Percentiles rank a stretch among this genome's conserved stretches.
Conservation (phyloP, 371 early-diverging fungal species). For the Phascolomyces articulosus region DNA sequence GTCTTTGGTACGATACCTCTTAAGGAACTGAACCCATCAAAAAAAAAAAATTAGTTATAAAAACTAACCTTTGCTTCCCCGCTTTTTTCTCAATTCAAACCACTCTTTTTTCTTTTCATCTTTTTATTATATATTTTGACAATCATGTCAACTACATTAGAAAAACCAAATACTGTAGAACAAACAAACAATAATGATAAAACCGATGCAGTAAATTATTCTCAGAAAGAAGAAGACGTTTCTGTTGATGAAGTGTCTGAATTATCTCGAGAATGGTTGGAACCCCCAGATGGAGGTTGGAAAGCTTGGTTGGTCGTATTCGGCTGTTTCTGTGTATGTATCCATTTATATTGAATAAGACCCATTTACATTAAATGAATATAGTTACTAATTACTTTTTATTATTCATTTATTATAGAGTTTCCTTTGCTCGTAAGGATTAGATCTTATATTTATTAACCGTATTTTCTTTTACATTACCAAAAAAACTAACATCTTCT, state of each 20-base stretch:
- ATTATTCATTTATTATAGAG: slow-evolving; percentile 15
- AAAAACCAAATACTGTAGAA: not conserved
- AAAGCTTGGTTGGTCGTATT: slow-evolving; percentile 33
- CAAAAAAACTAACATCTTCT: not conserved
- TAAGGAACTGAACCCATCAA: not conserved
- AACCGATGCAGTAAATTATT: not conserved
- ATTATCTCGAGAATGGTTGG: not conserved
- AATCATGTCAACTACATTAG: not conserved
- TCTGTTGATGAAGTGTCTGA: not conserved
- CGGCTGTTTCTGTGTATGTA: slow-evolving; percentile 32
- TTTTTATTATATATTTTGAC: no score
- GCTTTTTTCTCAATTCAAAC: not conserved
- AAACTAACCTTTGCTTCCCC: no score
- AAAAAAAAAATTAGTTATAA: not conserved
- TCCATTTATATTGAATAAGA: not conserved
- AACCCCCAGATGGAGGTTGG: slow-evolving; percentile 31
- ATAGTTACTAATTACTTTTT: not conserved
- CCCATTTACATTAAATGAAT: not conserved
- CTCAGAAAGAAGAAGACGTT: not conserved
- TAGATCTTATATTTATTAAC: no score
- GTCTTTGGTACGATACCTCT: not conserved
- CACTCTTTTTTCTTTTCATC: not conserved
- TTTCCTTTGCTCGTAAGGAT: slow-evolving; percentile 34
- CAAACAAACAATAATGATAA: not conserved
- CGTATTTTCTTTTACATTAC: no score